These are phyloP conservation scores for Penicillium sp. DNA, from an alignment of 2,329 filamentous ascomycete species.

Conservation along the genomic window DNA sequence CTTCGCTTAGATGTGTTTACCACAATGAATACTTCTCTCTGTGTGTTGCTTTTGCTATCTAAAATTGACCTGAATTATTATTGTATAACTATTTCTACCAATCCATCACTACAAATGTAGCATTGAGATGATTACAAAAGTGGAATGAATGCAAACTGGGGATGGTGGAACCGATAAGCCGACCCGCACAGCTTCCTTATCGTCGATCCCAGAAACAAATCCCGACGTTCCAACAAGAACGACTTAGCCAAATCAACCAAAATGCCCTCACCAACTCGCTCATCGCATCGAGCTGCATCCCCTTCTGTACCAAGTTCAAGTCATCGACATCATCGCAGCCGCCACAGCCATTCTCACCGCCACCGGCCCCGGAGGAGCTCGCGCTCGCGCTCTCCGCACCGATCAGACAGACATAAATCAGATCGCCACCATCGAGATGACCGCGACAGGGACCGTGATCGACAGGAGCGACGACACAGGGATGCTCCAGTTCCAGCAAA, in stretches of 20 bases:
- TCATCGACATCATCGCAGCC: constrained; percentile 18
- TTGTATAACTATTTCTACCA: no score
- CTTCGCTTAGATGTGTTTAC: constrained; percentile 28
- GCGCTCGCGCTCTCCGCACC: constrained; percentile 40
- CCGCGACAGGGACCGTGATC: constrained; percentile 28
- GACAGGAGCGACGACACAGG: constrained; percentile 15
- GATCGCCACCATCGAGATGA: constrained; percentile 41
- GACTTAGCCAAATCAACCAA: neutral
- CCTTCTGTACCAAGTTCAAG: constrained; percentile 11
- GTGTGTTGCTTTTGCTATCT: neutral
- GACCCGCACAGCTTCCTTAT: constrained; percentile 1
- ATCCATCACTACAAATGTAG: no score
- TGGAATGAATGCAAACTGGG: neutral
- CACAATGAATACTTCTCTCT: constrained; percentile 6
- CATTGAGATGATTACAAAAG: no score
- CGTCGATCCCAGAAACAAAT: neutral
- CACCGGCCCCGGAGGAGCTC: constrained; percentile 27
- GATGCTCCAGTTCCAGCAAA: constrained; percentile 10
- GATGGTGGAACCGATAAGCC: constrained; percentile 3
- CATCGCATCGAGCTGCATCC: constrained; percentile 5
- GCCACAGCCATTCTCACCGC: constrained; percentile 22
- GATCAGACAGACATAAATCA: constrained; percentile 30
- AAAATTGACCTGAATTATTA: no score
- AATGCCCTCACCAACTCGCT: constrained; percentile 20
- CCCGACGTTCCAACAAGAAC: neutral